Base-by-base conservation (phyloP, 345 rosid genomes). In the Acer campestre region DNA sequence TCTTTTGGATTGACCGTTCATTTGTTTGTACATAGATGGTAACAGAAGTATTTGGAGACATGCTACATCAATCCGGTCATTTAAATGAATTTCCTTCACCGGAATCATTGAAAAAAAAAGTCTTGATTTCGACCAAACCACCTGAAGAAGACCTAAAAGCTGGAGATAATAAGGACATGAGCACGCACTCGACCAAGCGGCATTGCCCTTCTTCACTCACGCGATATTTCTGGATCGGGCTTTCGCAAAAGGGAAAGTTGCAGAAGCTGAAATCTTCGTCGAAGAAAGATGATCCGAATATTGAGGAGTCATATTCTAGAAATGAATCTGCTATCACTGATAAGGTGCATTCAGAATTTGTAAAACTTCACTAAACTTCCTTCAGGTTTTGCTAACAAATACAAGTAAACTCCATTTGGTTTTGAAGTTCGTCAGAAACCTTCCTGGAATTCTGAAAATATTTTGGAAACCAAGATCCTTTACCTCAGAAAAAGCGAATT, bases 81-180 rank as follows among this genome's bases (percentile, higher is more conserved):
- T 27, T 55, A 44, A 16, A 79, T 53, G 68, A 88, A 82, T 91
- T 94, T 76, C 94, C 94, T 70, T 89, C 97, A 29, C 97, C 98
- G 27, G 87, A 90, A 67, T 74, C 79, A 11, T 82, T 94, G 77
- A 91, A 86, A 87, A 85, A 22, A 20, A 90, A 56, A 81, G 77
- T 92, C 42, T 59, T 94, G 85, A 91, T 94, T 78, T 94, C 97
- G 44, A 94, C 98, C 25, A 92, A 91, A 75, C 97, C 98, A 29
- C 98, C 97, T 3, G 88, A 88, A 80, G 94, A 91, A 77, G 88
- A 88, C 80, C 90, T 86, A 18, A 89, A 86, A 68, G 68, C 67
- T 23, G 79, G 77, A 48, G 80, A n/a, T 14, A 67, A 23, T 4
- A 62, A 65, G 49, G 81, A 25, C 25, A 25, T 25, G 25, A 25